Percentiles rank a stretch among this genome's conserved stretches.
These are phyloP conservation scores for Thalassiosira sp. DNA, from an alignment of 352 stramenopile species.

Conservation along the genomic window DNA sequence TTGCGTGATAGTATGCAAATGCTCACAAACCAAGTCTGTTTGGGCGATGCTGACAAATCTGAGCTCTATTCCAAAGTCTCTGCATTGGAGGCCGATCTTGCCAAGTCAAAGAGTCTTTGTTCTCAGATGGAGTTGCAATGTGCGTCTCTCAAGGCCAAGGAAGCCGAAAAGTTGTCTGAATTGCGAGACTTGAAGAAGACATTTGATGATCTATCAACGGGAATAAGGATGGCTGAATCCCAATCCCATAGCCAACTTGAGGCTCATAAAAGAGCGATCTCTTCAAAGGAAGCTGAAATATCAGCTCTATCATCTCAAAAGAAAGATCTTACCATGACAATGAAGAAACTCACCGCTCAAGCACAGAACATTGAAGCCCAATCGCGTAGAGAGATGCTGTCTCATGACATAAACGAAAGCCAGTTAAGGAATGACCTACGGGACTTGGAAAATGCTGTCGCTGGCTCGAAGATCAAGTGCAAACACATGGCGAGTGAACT, in stretches of 20 bases:
- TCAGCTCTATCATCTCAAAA: constrained; percentile 6
- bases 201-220: constrained; percentile 24
- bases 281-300: constrained; percentile 8
- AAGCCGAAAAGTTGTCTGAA: constrained; percentile 21
- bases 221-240: constrained; percentile 16
- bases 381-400: constrained; percentile 25
- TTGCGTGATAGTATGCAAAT: not conserved
- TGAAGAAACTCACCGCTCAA: constrained; percentile 32
- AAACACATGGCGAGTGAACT: constrained; percentile 26
- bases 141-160: constrained; percentile 10
- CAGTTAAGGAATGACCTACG: constrained; percentile 16
- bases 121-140: constrained; percentile 2
- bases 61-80: constrained; percentile 9
- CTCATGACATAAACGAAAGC: constrained; percentile 21
- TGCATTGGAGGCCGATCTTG: constrained; percentile 11
- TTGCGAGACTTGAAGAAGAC: constrained; percentile 17
- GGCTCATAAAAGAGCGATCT: not conserved
- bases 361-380: constrained; percentile 15
- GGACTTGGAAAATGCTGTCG: constrained; percentile 33
- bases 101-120: constrained; percentile 1
- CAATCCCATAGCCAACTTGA: constrained; percentile 19
- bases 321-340: constrained; percentile 13
- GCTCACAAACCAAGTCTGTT: constrained; percentile 8
- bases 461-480: constrained; percentile 34
- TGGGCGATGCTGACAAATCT: constrained; percentile 15